Percentiles rank a stretch among this genome's conserved stretches.
Conservation (phyloP, 345 rosid species). For the Arabis alpina region DNA sequence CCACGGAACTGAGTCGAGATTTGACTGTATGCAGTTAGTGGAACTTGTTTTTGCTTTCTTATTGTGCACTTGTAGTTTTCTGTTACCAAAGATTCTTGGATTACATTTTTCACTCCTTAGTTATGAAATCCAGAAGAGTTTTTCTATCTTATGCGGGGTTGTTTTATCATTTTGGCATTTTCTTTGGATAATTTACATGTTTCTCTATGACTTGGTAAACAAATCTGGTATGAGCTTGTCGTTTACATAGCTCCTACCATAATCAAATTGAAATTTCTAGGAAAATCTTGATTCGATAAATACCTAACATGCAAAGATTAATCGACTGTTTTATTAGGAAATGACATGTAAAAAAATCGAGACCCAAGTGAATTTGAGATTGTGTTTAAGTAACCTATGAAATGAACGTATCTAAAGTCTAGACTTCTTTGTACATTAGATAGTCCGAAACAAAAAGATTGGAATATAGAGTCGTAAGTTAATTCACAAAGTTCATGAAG, state of each 20-base stretch:
- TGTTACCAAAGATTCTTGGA: constrained; percentile 21
- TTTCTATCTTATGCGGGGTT: background rate
- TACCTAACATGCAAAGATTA: background rate
- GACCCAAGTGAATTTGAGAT: background rate
- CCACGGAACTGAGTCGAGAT: constrained; percentile 7
- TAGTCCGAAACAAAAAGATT: background rate
- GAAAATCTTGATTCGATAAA: no score
- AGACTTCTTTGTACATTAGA: no score
- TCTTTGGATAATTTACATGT: background rate
- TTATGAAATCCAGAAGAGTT: background rate
- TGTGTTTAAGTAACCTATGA: background rate
- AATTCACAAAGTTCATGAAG: background rate
- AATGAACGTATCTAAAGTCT: no score
- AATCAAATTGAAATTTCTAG: no score
- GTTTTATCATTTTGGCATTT: background rate
- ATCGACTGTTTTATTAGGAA: background rate
- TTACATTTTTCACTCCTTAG: background rate
- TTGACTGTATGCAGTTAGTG: constrained; percentile 38
- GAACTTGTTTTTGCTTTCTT: constrained; percentile 15
- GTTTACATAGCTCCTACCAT: background rate
- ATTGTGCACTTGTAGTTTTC: background rate
- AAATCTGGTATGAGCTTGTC: background rate
- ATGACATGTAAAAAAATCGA: background rate
- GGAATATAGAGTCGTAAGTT: background rate
- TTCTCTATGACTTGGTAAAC: background rate